These are phyloP conservation scores for Strobilomyces dryophilus DNA, from an alignment of 768 basidiomycete species.

Conservation along the genomic window DNA sequence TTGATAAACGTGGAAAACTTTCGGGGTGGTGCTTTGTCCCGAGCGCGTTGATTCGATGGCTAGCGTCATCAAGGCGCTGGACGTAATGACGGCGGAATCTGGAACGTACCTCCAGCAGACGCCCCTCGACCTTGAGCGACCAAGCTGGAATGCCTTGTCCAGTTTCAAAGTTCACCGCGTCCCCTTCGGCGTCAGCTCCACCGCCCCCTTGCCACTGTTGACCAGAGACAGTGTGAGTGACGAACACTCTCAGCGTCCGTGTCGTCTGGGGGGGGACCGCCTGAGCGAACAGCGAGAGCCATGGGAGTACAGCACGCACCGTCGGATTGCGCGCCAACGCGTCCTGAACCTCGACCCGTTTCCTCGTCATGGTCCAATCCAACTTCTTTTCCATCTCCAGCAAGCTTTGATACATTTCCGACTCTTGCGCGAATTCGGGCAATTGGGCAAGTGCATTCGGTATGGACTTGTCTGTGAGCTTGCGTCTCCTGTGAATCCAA, in stretches of 20 bases:
- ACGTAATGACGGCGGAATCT: not conserved
- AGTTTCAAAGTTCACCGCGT: conserved; percentile 61
- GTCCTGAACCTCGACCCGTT: conserved; percentile 88
- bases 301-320: conserved; percentile 26
- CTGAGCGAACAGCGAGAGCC: conserved; percentile 1
- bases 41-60: conserved; percentile 57
- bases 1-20: conserved; percentile 88
- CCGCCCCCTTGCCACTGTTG: conserved; percentile 84
- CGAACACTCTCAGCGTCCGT: conserved; percentile 77
- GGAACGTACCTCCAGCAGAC: conserved; percentile 68
- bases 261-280: conserved; percentile 53
- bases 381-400: conserved; percentile 86
- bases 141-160: conserved; percentile 90
- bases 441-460: conserved; percentile 73
- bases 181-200: conserved; percentile 30
- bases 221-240: conserved; percentile 83
- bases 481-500: conserved; percentile 53
- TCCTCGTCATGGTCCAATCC: conserved; percentile 93
- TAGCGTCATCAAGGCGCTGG: conserved; percentile 19
- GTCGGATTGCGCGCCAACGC: conserved; percentile 70
- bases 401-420: conserved; percentile 81
- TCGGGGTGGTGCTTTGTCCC: conserved; percentile 57
- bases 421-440: conserved; percentile 75
- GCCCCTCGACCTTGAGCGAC: conserved; percentile 83
- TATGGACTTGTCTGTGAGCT: conserved; percentile 74